A percentile compares a stretch with the other conserved stretches of the same genome.
These are phyloP conservation scores for Biscutella auriculata DNA, from an alignment of 441 rosid species.

Conservation along the genomic window DNA sequence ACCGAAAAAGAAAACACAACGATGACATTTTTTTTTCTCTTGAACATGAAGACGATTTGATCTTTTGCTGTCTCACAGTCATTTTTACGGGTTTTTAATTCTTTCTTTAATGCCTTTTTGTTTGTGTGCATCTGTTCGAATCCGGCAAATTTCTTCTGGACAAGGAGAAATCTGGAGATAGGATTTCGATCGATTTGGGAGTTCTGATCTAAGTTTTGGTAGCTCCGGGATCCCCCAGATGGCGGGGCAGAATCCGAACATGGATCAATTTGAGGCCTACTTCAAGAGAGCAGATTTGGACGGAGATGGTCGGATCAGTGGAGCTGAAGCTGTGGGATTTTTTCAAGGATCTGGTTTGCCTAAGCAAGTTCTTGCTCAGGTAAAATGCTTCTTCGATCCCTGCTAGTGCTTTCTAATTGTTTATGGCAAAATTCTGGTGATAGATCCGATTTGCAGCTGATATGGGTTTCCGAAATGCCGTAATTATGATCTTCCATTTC, in stretches of 20 bases:
- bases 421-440: background rate
- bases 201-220: constrained; percentile 1
- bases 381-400: constrained; percentile 19
- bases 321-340: constrained; percentile 81
- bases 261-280: constrained; percentile 80
- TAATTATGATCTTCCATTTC: background rate
- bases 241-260: constrained; percentile 45
- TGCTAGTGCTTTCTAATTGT: background rate
- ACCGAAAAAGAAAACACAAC: background rate
- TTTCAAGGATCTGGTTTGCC: constrained; percentile 86
- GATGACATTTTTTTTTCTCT: background rate
- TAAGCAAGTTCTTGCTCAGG: constrained; percentile 89
- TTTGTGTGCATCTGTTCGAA: constrained; percentile 4
- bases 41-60: constrained; percentile 1
- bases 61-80: constrained; percentile 9
- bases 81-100: background rate
- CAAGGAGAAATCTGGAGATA: constrained; percentile 16
- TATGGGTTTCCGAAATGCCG: background rate
- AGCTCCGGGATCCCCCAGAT: constrained; percentile 22
- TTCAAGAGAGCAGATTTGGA: constrained; percentile 91
- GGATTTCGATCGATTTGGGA: constrained; percentile 16
- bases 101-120: background rate
- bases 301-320: constrained; percentile 89
- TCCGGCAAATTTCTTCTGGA: constrained; percentile 10
- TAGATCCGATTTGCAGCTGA: constrained; percentile 19